Conservation (phyloP, 768 basidiomycete genomes). For the Termitomyces sp. region DNA sequence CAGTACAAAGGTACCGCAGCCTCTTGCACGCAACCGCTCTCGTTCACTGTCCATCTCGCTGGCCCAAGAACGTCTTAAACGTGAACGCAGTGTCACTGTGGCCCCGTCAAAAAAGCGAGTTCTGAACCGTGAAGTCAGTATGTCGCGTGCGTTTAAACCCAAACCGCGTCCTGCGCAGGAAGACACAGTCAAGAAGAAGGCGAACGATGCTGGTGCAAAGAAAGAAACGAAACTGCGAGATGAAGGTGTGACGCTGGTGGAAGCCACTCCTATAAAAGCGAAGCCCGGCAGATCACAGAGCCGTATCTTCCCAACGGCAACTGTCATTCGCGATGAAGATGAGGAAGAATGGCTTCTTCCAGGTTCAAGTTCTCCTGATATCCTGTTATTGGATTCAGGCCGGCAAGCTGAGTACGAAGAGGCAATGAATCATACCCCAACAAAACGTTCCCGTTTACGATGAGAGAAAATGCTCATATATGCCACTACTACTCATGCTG, state of each 20-base stretch:
- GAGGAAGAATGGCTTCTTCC: slow-evolving; percentile 37
- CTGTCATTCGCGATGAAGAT: slow-evolving; percentile 4
- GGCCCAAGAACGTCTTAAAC: slow-evolving; percentile 47
- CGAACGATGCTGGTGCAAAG: slow-evolving; percentile 6
- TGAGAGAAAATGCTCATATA: background rate
- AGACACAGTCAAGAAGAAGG: slow-evolving; percentile 4
- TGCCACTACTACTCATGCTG: background rate
- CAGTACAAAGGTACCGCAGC: slow-evolving; percentile 15
- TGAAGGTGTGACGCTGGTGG: slow-evolving; percentile 42
- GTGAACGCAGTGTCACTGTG: slow-evolving; percentile 28
- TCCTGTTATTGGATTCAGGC: slow-evolving; percentile 23
- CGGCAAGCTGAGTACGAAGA: slow-evolving; percentile 1
- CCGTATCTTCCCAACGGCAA: slow-evolving; percentile 1
- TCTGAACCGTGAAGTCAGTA: slow-evolving; percentile 69
- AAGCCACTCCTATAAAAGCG: slow-evolving; percentile 43
- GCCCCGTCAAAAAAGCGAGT: slow-evolving; percentile 39
- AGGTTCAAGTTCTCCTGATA: slow-evolving; percentile 39
- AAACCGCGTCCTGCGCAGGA: slow-evolving; percentile 17
- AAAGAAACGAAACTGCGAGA: slow-evolving; percentile 11
- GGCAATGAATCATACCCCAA: slow-evolving; percentile 8
- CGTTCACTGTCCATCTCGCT: slow-evolving; percentile 67
- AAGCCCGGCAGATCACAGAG: slow-evolving; percentile 6
- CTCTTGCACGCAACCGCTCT: slow-evolving; percentile 38
- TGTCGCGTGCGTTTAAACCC: slow-evolving; percentile 63
- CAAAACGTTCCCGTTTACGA: slow-evolving; percentile 10